phyloP scores from a whole-genome alignment of 108 stramenopile genomes.

The Skeletonema potamos region DNA sequence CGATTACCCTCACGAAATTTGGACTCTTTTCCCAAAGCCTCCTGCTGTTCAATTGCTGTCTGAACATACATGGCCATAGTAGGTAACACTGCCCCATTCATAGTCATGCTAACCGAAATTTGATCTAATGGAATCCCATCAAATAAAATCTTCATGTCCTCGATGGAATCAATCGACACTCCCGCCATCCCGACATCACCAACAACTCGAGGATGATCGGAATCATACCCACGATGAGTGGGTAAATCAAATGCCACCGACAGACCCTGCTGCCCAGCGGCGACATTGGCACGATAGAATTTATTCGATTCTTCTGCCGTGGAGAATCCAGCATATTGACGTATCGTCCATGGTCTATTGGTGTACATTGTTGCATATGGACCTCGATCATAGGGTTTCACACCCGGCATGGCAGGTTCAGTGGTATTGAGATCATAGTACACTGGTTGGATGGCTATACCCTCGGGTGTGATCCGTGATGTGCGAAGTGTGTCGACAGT shows the following conservation, averaged over 20 bases:
- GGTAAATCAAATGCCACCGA: constrained; percentile 97
- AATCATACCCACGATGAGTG: constrained; percentile 98
- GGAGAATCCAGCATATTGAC: constrained; percentile 96
- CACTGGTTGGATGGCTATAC: constrained; percentile 91
- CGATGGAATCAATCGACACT: constrained; percentile 92
- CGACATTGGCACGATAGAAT: constrained; percentile 89
- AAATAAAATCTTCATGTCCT: constrained; percentile 97
- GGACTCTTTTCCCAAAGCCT: constrained; percentile 42
- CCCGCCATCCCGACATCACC: constrained; percentile 99
- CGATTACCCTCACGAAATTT: constrained; percentile 36
- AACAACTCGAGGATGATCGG: constrained; percentile 92
- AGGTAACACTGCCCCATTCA: constrained; percentile 99
- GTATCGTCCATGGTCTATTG: constrained; percentile 79
- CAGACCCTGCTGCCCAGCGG: constrained; percentile 94
- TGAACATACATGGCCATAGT: constrained; percentile 93
- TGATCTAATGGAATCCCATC: constrained; percentile 94
- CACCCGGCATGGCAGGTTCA: constrained; percentile 84
- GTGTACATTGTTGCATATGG: constrained; percentile 99
- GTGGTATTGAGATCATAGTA: constrained; percentile 79
- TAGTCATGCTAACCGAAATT: constrained; percentile 96
- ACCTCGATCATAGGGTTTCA: constrained; percentile 96
- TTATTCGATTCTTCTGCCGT: constrained; percentile 97
- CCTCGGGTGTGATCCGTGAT: constrained; percentile 78
- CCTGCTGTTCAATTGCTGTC: constrained; percentile 82
- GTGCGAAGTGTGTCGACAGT: constrained; percentile 64